phyloP scores from a whole-genome alignment of 2,329 filamentous ascomycete genomes.

The Hirsutella thompsonii region DNA sequence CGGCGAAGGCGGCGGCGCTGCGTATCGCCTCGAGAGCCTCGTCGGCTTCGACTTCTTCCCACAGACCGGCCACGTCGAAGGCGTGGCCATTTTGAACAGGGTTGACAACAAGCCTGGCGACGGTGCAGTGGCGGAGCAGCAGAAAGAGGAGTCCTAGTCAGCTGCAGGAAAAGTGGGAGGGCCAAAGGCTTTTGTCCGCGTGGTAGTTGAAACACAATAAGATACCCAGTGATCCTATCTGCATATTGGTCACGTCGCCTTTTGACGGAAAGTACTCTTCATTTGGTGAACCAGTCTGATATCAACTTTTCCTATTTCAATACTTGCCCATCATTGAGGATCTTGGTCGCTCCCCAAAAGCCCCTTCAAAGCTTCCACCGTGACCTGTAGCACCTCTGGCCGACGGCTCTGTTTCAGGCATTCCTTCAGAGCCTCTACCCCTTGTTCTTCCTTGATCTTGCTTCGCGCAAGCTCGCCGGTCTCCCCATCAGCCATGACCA shows the following conservation, averaged over 20 bases:
- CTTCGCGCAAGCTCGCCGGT: slow-evolving; percentile 47
- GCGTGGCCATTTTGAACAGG: slow-evolving; percentile 50
- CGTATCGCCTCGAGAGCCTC: slow-evolving; percentile 82
- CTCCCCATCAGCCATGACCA: slow-evolving; percentile 54
- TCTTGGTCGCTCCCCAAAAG: slow-evolving; percentile 30
- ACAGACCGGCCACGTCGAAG: slow-evolving; percentile 62
- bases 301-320: not conserved
- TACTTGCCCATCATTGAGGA: not conserved
- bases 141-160: not conserved
- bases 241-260: not conserved
- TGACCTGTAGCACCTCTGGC: slow-evolving; percentile 56
- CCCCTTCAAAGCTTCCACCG: slow-evolving; percentile 60
- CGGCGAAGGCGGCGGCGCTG: slow-evolving; percentile 36
- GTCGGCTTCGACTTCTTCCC: slow-evolving; percentile 96
- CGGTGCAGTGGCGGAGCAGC: not conserved
- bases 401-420: slow-evolving; percentile 57
- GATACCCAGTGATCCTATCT: not conserved
- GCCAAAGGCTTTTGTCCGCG: not conserved
- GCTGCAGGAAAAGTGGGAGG: not conserved
- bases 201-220: not conserved
- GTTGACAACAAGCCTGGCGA: slow-evolving; percentile 24
- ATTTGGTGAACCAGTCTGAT: not conserved
- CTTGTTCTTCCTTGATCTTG: slow-evolving; percentile 48
- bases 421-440: slow-evolving; percentile 54
- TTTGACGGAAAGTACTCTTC: not conserved